Conservation (phyloP, 2,329 filamentous ascomycete species). For the Sphaerulina populicola region DNA sequence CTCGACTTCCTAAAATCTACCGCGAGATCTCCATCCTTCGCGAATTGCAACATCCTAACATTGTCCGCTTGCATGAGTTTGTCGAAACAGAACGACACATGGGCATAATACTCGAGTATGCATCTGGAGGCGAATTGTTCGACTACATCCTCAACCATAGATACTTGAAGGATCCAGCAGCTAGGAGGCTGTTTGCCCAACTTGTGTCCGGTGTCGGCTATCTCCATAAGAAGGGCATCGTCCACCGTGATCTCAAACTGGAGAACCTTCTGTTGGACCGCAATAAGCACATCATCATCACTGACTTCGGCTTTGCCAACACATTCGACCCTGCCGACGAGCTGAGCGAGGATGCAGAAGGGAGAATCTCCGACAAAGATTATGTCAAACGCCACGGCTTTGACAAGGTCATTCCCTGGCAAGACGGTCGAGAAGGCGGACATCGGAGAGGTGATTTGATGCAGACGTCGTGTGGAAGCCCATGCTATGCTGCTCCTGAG, state of each 20-base stretch:
- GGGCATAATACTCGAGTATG: constrained; percentile 96
- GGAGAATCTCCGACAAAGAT: constrained; percentile 76
- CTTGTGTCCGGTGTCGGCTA: constrained; percentile 95
- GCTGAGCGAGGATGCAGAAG: constrained; percentile 80
- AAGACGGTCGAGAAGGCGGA: constrained; percentile 46
- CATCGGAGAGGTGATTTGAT: constrained; percentile 85
- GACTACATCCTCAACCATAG: constrained; percentile 97
- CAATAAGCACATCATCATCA: constrained; percentile 98
- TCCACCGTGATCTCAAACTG: constrained; percentile 91
- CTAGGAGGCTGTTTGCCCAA: constrained; percentile 86
- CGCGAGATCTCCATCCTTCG: constrained; percentile 88
- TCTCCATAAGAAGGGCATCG: constrained; percentile 95
- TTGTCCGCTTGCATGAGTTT: constrained; percentile 95
- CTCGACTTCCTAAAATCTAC: constrained; percentile 89
- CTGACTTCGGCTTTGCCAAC: constrained; percentile 97
- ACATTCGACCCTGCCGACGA: constrained; percentile 88
- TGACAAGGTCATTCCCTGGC: constrained; percentile 58
- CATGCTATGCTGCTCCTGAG: constrained; percentile 94
- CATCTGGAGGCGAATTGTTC: constrained; percentile 93
- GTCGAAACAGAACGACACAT: constrained; percentile 96
- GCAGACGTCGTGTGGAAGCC: constrained; percentile 97
- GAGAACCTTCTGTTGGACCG: constrained; percentile 92
- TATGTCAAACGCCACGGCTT: constrained; percentile 80
- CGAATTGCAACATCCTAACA: constrained; percentile 87
- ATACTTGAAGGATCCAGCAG: constrained; percentile 88